Evolutionary conservation across 2,329 filamentous ascomycete genomes (phyloP).

Genomic region (Laburnicola sp.): DNA sequence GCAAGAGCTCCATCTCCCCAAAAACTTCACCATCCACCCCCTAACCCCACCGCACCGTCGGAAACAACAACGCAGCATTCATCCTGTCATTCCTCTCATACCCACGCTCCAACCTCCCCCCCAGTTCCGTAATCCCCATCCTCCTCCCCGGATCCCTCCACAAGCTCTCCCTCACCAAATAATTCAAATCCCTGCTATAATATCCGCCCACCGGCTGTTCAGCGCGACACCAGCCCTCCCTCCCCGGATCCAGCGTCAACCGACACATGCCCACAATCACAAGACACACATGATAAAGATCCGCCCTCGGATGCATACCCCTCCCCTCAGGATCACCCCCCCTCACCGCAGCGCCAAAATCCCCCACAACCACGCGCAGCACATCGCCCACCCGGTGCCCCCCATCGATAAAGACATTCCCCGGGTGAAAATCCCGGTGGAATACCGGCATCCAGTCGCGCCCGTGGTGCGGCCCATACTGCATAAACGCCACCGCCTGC

Average conservation of each 20-base stretch:
- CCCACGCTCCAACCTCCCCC: not conserved
- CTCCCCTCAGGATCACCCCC: constrained; percentile 28
- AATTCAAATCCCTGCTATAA: not conserved
- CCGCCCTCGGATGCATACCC: not conserved
- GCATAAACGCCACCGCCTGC: not conserved
- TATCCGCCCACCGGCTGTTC: not conserved
- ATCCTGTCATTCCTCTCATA: too few species aligned
- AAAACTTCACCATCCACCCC: not conserved
- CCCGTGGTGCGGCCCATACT: not conserved
- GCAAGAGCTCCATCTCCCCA: not conserved
- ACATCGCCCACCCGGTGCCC: not conserved
- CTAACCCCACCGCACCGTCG: too few species aligned
- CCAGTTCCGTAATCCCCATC: not conserved
- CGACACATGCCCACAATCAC: not conserved
- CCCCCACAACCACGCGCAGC: not conserved
- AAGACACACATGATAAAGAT: not conserved
- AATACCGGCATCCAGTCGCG: not conserved
- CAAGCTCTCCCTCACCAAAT: not conserved
- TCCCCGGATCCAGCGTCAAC: not conserved
- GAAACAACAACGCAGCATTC: too few species aligned
- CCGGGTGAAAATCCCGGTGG: not conserved
- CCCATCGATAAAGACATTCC: not conserved
- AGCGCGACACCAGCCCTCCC: not conserved
- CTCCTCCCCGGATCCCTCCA: not conserved
- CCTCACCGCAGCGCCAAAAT: not conserved